These are phyloP conservation scores for Macrolepiota albuminosa DNA, from an alignment of 768 basidiomycete species.

Conservation along the genomic window DNA sequence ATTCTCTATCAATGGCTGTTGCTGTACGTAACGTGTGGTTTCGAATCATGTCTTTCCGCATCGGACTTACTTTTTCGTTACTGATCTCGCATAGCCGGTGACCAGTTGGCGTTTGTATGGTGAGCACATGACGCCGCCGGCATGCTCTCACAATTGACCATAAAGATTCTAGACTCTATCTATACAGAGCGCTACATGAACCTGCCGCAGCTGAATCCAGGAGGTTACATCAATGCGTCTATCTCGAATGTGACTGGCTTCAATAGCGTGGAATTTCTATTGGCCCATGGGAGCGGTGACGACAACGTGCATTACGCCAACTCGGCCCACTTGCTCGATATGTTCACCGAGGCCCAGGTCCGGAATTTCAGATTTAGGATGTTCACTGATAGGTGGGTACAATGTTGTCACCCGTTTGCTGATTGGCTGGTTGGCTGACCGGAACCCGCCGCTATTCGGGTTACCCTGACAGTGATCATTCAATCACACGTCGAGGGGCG, in stretches of 20 bases:
- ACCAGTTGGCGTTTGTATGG: slow-evolving; percentile 84
- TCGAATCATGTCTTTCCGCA: not conserved
- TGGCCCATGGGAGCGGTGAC: slow-evolving; percentile 92
- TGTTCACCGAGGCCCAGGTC: slow-evolving; percentile 77
- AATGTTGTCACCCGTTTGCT: slow-evolving; percentile 9
- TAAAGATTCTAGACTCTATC: slow-evolving; percentile 63
- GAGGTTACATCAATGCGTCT: slow-evolving; percentile 87
- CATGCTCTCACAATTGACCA: slow-evolving; percentile 1
- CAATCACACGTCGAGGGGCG: slow-evolving; percentile 69
- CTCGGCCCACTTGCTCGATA: slow-evolving; percentile 86
- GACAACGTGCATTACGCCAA: slow-evolving; percentile 97
- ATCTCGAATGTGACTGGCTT: slow-evolving; percentile 89
- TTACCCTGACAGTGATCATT: slow-evolving; percentile 60
- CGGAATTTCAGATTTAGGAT: slow-evolving; percentile 83
- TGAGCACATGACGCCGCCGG: slow-evolving; percentile 25
- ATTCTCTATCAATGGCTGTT: slow-evolving; percentile 87
- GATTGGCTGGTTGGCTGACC: slow-evolving; percentile 15
- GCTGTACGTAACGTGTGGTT: slow-evolving; percentile 51
- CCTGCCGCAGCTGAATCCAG: slow-evolving; percentile 69
- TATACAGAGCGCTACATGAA: slow-evolving; percentile 99
- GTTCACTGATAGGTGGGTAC: slow-evolving; percentile 88
- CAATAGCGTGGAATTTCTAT: slow-evolving; percentile 69
- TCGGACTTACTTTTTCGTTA: slow-evolving; percentile 1
- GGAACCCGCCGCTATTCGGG: slow-evolving; percentile 11
- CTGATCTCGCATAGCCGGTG: slow-evolving; percentile 54